Evolutionary conservation across 2,329 filamentous ascomycete genomes (phyloP).

Genomic region (Chaetoscypha palmicola): DNA sequence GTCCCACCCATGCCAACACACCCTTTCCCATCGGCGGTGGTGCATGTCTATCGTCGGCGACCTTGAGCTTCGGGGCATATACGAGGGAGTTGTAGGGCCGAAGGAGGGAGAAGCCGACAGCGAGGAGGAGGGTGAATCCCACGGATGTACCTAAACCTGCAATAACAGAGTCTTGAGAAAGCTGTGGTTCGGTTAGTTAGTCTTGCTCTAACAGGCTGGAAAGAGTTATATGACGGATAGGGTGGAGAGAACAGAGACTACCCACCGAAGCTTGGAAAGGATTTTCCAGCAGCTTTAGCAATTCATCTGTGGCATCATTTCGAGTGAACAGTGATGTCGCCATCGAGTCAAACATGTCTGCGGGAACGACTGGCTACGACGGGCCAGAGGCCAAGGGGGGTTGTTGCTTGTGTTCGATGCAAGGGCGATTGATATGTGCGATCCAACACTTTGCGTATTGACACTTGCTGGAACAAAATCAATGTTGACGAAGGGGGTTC

Average conservation of each 20-base stretch:
- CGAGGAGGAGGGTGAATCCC: slow-evolving; percentile 64
- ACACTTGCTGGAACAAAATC: not conserved
- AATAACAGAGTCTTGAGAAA: slow-evolving; percentile 54
- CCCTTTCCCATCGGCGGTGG: slow-evolving; percentile 81
- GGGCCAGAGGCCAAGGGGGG: slow-evolving; percentile 24
- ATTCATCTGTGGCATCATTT: slow-evolving; percentile 17
- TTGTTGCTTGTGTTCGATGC: not conserved
- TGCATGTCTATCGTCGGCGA: slow-evolving; percentile 83
- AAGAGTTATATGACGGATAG: not conserved
- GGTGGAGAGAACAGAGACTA: not conserved
- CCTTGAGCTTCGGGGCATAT: slow-evolving; percentile 89
- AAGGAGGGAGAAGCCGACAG: slow-evolving; percentile 77
- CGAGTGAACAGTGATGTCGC: slow-evolving; percentile 15
- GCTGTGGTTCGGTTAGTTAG: slow-evolving; percentile 21
- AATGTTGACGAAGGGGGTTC: not conserved
- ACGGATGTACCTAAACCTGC: slow-evolving; percentile 76
- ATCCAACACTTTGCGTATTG: not conserved
- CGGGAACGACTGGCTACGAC: slow-evolving; percentile 27
- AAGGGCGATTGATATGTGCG: not conserved
- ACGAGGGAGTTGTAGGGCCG: slow-evolving; percentile 88
- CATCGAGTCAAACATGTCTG: slow-evolving; percentile 8
- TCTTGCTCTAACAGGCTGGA: no score
- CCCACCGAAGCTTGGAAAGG: slow-evolving; percentile 25
- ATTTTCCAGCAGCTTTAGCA: slow-evolving; percentile 27
- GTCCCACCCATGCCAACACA: slow-evolving; percentile 79